These are phyloP conservation scores for Aspergillus sp. DNA, from an alignment of 2,329 filamentous ascomycete genomes.

Conservation along the genomic window DNA sequence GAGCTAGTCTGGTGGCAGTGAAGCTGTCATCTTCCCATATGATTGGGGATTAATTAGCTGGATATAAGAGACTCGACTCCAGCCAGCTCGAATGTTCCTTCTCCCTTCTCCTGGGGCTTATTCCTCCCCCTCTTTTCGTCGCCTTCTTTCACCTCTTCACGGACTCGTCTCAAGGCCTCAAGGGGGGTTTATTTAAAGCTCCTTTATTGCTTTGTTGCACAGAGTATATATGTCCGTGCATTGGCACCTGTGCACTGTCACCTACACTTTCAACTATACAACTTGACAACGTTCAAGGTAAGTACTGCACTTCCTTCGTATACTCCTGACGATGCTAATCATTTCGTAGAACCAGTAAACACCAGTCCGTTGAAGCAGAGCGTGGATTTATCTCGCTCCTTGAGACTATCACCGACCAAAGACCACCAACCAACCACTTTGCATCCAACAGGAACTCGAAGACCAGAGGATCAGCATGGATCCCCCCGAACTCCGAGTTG, in stretches of 20 bases:
- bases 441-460: background rate
- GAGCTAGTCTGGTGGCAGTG: slow-evolving; percentile 9
- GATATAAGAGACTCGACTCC: background rate
- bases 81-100: background rate
- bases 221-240: background rate
- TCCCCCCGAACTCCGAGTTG: slow-evolving; percentile 27
- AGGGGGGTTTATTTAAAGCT: background rate
- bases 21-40: background rate
- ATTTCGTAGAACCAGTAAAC: background rate
- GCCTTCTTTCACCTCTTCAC: slow-evolving; percentile 1
- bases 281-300: background rate
- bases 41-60: slow-evolving; percentile 8
- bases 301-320: background rate
- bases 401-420: background rate
- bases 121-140: slow-evolving; percentile 6
- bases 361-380: background rate
- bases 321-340: background rate
- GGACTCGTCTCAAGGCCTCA: background rate
- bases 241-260: background rate
- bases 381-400: background rate
- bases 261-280: background rate
- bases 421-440: background rate
- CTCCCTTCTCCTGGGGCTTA: slow-evolving; percentile 1
- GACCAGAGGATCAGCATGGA: slow-evolving; percentile 22
- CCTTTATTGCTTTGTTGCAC: background rate